Evolutionary conservation across 768 basidiomycete genomes (phyloP).

Genomic region (Podaxis sp.): DNA sequence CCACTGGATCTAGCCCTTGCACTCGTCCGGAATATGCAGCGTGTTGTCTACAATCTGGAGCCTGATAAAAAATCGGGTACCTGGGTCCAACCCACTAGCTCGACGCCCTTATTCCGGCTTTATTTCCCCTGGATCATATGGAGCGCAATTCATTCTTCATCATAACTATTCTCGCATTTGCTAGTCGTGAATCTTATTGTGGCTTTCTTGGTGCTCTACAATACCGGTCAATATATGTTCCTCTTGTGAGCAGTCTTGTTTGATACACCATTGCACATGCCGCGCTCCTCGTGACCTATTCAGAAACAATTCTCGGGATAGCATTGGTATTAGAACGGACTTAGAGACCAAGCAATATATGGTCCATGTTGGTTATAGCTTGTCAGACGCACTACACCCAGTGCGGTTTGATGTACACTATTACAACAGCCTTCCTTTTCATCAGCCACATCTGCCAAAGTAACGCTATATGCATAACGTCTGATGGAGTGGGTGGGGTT

Average conservation of each 20-base stretch:
- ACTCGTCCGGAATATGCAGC: constrained; percentile 17
- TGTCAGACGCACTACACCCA: constrained; percentile 18
- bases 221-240: constrained; percentile 21
- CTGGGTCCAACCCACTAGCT: constrained; percentile 14
- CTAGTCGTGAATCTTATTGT: neutral
- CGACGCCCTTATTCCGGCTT: constrained; percentile 16
- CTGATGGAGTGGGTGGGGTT: constrained; percentile 17
- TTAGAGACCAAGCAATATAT: neutral
- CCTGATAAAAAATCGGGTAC: neutral
- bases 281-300: neutral
- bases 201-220: constrained; percentile 21
- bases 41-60: constrained; percentile 8
- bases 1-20: constrained; percentile 19
- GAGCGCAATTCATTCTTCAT: constrained; percentile 11
- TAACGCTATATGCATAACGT: constrained; percentile 16
- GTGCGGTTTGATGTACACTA: constrained; percentile 20
- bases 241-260: constrained; percentile 17
- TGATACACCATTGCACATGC: neutral
- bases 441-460: constrained; percentile 16
- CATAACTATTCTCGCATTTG: neutral
- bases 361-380: constrained; percentile 7
- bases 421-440: constrained; percentile 17
- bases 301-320: constrained; percentile 18
- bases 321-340: constrained; percentile 15
- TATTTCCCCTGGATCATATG: constrained; percentile 23